A percentile compares a stretch with the other conserved stretches of the same genome.
These are phyloP conservation scores for Annulohypoxylon moriforme DNA, from an alignment of 495 filamentous ascomycete genomes.

Conservation along the genomic window DNA sequence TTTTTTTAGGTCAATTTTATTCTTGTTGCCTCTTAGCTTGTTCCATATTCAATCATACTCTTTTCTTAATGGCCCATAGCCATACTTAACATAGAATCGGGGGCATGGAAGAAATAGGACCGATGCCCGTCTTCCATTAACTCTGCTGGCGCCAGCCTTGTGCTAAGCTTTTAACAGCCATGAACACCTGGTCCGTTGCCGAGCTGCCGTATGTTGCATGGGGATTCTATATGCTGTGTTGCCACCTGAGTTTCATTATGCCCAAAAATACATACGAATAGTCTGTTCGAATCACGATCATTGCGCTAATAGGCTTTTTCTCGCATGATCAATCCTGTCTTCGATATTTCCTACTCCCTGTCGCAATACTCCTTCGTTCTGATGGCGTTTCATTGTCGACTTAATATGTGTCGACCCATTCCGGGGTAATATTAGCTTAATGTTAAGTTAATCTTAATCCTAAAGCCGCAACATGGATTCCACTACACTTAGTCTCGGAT, in stretches of 20 bases:
- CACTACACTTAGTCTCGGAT: constrained; percentile 6
- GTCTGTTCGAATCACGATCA: background rate
- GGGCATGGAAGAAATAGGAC: constrained; percentile 17
- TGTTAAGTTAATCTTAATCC: constrained; percentile 1
- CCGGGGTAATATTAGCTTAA: background rate
- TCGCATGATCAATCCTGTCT: constrained; percentile 2
- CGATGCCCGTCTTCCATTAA: constrained; percentile 19
- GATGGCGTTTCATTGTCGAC: background rate
- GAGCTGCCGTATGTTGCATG: background rate
- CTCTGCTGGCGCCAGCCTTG: constrained; percentile 44
- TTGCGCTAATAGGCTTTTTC: background rate
- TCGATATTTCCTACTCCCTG: background rate
- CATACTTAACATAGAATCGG: constrained; percentile 2
- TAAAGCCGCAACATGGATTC: constrained; percentile 3
- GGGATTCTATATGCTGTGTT: background rate
- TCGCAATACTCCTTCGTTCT: background rate
- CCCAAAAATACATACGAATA: constrained; percentile 20
- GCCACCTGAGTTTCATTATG: constrained; percentile 2
- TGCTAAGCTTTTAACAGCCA: constrained; percentile 21
- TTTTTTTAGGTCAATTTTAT: constrained; percentile 16
- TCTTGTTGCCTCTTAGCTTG: constrained; percentile 11
- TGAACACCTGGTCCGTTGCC: constrained; percentile 1
- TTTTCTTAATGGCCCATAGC: background rate
- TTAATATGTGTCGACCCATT: background rate
- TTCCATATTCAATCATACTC: background rate